Percentiles rank a stretch among this genome's conserved stretches.
Conservation (phyloP, 148 eudicot genomes). For the Beta vulgaris region DNA sequence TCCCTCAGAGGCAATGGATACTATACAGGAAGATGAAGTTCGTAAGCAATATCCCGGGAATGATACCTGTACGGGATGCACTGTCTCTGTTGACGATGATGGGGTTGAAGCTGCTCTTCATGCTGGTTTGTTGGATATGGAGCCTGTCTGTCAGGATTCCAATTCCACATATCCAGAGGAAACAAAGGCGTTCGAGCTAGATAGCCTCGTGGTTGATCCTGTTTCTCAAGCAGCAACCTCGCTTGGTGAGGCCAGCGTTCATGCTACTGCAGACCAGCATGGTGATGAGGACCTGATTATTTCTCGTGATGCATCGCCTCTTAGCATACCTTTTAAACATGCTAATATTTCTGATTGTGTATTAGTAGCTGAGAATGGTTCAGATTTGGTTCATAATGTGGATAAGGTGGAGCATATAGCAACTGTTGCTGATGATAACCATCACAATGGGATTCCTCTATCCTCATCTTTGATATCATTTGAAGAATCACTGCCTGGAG, state of each 20-base stretch:
- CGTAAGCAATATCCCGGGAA: not conserved
- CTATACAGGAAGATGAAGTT: slow-evolving; percentile 2
- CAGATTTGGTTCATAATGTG: slow-evolving; percentile 10
- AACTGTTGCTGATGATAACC: slow-evolving; percentile 23
- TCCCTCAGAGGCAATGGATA: slow-evolving; percentile 16
- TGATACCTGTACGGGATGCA: not conserved
- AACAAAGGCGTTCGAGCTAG: slow-evolving; percentile 25
- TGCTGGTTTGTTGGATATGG: slow-evolving; percentile 7
- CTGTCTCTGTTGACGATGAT: slow-evolving; percentile 8
- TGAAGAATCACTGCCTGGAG: slow-evolving; percentile 19
- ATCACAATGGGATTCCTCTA: slow-evolving; percentile 4
- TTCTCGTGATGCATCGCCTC: not conserved
- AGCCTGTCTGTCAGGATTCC: slow-evolving; percentile 19
- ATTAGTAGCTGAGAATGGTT: slow-evolving; percentile 5
- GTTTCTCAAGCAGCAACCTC: slow-evolving; percentile 19
- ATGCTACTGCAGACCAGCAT: slow-evolving; percentile 6
- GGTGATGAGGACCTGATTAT: slow-evolving; percentile 6
- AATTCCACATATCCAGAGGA: slow-evolving; percentile 13
- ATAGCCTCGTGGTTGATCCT: slow-evolving; percentile 23
- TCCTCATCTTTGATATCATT: slow-evolving; percentile 23
- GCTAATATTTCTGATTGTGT: not conserved
- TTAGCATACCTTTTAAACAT: slow-evolving; percentile 8
- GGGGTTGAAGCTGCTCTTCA: slow-evolving; percentile 1
- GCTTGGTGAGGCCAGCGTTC: slow-evolving; percentile 18
- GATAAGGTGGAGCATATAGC: slow-evolving; percentile 16